phyloP scores from a whole-genome alignment of 1,139 yeast genomes.

The Wickerhamomyces sp. region DNA sequence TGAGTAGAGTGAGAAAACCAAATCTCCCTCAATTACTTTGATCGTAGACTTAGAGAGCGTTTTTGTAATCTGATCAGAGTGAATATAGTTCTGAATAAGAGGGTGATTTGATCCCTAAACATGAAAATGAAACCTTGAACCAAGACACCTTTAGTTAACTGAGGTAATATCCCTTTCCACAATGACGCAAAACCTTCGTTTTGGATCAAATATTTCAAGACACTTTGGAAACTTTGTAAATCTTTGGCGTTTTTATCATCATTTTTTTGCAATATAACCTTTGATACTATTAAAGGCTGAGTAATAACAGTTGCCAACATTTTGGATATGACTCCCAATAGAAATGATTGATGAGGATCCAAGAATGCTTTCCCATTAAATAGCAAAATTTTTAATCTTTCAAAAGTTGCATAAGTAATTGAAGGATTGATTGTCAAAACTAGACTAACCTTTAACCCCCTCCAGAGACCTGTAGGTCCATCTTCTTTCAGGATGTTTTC shows the following conservation, averaged over 20 bases:
- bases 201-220: constrained; percentile 42
- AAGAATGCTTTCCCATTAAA: constrained; percentile 42
- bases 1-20: no score
- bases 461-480: constrained; percentile 74
- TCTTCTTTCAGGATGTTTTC: constrained; percentile 58
- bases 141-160: constrained; percentile 72
- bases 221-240: constrained; percentile 49
- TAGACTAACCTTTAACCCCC: constrained; percentile 76
- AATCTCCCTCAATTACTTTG: not conserved
- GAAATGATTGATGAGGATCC: constrained; percentile 63
- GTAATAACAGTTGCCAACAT: constrained; percentile 76
- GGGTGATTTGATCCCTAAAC: constrained; percentile 40
- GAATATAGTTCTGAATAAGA: constrained; percentile 13
- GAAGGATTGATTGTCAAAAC: constrained; percentile 82
- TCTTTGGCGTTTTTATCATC: constrained; percentile 26
- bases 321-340: constrained; percentile 75
- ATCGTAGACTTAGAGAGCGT: not conserved
- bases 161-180: constrained; percentile 82
- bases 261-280: constrained; percentile 70
- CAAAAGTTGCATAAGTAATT: constrained; percentile 81
- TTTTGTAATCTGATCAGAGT: constrained; percentile 6
- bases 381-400: constrained; percentile 55
- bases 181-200: constrained; percentile 49
- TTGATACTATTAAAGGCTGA: constrained; percentile 82
- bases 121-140: constrained; percentile 84